These are phyloP conservation scores for Fragilaria radians DNA, from an alignment of 108 stramenopile genomes.

Conservation along the genomic window DNA sequence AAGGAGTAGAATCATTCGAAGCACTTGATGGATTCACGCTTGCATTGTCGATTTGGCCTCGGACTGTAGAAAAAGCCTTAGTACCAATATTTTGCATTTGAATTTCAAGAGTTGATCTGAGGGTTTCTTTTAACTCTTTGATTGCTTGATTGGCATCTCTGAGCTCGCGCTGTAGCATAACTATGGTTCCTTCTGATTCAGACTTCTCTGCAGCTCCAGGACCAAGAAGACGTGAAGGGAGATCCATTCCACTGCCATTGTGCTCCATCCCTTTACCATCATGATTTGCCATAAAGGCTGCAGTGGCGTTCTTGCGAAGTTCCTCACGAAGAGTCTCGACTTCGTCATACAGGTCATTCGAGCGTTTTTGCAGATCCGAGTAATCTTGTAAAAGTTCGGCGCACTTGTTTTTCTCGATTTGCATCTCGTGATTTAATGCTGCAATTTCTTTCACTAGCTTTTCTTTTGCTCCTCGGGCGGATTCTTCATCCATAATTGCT, in stretches of 20 bases:
- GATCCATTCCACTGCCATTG: slow-evolving; percentile 9
- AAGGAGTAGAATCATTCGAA: slow-evolving; percentile 42
- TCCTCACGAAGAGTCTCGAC: slow-evolving; percentile 30
- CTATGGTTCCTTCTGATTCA: slow-evolving; percentile 68
- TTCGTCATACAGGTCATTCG: slow-evolving; percentile 31
- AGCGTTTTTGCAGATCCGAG: slow-evolving; percentile 4
- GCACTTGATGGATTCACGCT: slow-evolving; percentile 1
- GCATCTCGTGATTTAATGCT: slow-evolving; percentile 13
- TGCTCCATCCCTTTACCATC: slow-evolving; percentile 14
- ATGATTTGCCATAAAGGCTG: slow-evolving; percentile 14
- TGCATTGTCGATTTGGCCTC: background rate
- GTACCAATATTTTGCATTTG: slow-evolving; percentile 4
- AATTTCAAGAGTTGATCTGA: slow-evolving; percentile 45
- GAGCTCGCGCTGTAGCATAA: slow-evolving; percentile 75
- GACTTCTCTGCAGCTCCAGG: background rate
- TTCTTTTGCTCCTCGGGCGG: slow-evolving; percentile 10
- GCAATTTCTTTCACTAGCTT: slow-evolving; percentile 24
- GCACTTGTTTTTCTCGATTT: slow-evolving; percentile 23
- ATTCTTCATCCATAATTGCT: slow-evolving; percentile 25
- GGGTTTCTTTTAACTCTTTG: slow-evolving; percentile 71
- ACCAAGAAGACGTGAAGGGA: background rate
- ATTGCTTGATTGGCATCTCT: slow-evolving; percentile 72
- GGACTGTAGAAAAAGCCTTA: background rate
- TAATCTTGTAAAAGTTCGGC: slow-evolving; percentile 13
- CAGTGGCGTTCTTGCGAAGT: slow-evolving; percentile 8